Base-by-base conservation (phyloP, 2,329 filamentous ascomycete genomes). In the Diaporthe citriasiana region DNA sequence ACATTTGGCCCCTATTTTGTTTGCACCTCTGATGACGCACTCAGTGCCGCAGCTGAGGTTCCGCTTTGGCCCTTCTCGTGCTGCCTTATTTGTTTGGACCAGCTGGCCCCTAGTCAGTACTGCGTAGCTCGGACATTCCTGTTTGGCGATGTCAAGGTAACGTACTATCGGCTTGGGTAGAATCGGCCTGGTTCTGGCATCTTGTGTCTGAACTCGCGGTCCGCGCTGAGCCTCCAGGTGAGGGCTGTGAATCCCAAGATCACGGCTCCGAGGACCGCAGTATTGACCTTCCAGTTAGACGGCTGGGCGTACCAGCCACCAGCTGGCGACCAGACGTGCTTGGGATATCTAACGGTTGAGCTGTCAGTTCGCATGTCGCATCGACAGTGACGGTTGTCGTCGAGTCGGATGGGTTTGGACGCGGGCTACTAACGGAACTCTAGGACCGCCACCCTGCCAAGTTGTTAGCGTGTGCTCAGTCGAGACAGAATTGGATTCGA, bases 301-400 rank as follows among this genome's bases (percentile, higher is more conserved):
- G 97, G 97, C 84, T 97, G 96, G 71, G 93, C 87, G 86, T 99
- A 99, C 97, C 97, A 99, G 85, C 97, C 97, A 89, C 97, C 97
- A 78, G 96, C 89, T 76, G 97, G 97, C 82, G 97, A 98, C 97
- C 97, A 99, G 89, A 99, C 95, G 89, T 99, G 96, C 89, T 98
- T 98, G 84, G 95, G 95, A 86, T 98, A 98, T 82, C 95, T 97
- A 80, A 60, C 53, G 45, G 25, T n/a, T 35, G 70, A 69, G 63
- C 65, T 74, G 72, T 77, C 77, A 76, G 76, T 63, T 63, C 68
- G 74, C 51, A 65, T 68, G 33, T 53, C 63, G 47, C 47, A 53
- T 38, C 47, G 33, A 19, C 47, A 12, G 45, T 25, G 47, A 27
- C 33, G 75, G 30, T 13, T 30, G 50, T 30, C 22, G 60, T 50